phyloP scores from a whole-genome alignment of 2,329 filamentous ascomycete genomes.

The Colletotrichum australisinense region DNA sequence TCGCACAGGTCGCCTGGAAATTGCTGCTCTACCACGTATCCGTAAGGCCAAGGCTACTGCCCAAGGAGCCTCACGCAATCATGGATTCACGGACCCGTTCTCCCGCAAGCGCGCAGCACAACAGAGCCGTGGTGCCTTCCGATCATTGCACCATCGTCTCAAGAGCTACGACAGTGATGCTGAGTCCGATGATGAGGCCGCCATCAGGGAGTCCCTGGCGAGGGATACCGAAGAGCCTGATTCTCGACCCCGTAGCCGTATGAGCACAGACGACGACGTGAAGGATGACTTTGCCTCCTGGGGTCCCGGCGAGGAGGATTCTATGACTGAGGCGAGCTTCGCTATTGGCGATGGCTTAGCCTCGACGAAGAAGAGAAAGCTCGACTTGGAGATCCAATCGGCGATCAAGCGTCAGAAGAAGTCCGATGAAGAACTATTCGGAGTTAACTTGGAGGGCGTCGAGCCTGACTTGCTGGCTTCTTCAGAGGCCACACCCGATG shows the following conservation, averaged over 20 bases:
- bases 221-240: slow-evolving; percentile 89
- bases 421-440: slow-evolving; percentile 81
- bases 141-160: slow-evolving; percentile 85
- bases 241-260: slow-evolving; percentile 82
- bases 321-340: slow-evolving; percentile 79
- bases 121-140: slow-evolving; percentile 68
- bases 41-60: slow-evolving; percentile 73
- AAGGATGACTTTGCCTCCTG: slow-evolving; percentile 62
- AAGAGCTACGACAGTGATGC: slow-evolving; percentile 80
- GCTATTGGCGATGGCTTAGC: slow-evolving; percentile 67
- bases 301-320: slow-evolving; percentile 69
- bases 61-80: slow-evolving; percentile 63
- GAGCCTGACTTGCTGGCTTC: slow-evolving; percentile 62
- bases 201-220: slow-evolving; percentile 68
- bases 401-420: slow-evolving; percentile 86
- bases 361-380: slow-evolving; percentile 76
- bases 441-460: slow-evolving; percentile 66
- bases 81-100: slow-evolving; percentile 75
- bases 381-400: slow-evolving; percentile 75
- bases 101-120: slow-evolving; percentile 71
- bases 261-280: slow-evolving; percentile 64
- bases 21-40: slow-evolving; percentile 79
- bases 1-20: slow-evolving; percentile 66
- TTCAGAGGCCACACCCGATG: slow-evolving; percentile 62
- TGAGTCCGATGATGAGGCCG: slow-evolving; percentile 88